Conservation (phyloP, 2,329 filamentous ascomycete species). For the Arthrobotrys iridis region DNA sequence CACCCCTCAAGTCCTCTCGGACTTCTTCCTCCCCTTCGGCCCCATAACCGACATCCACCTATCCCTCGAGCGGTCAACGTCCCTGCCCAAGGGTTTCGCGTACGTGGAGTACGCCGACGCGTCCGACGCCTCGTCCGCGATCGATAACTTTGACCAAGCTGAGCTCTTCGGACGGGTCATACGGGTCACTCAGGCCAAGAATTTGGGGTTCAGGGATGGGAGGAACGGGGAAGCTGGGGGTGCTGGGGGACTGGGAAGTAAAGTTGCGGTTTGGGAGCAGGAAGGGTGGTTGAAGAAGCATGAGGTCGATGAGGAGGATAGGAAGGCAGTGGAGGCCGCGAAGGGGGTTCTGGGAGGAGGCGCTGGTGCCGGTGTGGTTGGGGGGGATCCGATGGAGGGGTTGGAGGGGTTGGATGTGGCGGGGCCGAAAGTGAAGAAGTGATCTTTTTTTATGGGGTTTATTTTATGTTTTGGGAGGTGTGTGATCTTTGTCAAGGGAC, state of each 20-base stretch:
- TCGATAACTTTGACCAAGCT: slow-evolving; percentile 98
- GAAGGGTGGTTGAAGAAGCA: slow-evolving; percentile 93
- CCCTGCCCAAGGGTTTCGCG: slow-evolving; percentile 85
- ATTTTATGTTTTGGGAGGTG: not conserved
- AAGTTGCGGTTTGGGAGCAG: slow-evolving; percentile 92
- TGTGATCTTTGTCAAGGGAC: no score
- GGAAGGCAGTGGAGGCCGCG: slow-evolving; percentile 69
- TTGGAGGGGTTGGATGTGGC: slow-evolving; percentile 93
- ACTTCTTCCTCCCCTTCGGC: slow-evolving; percentile 95
- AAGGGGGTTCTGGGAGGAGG: no score
- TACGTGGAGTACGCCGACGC: slow-evolving; percentile 93
- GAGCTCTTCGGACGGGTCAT: slow-evolving; percentile 92
- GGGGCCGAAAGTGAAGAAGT: slow-evolving; percentile 74
- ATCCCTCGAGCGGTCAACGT: slow-evolving; percentile 80
- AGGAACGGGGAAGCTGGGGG: slow-evolving; percentile 61
- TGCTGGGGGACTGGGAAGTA: slow-evolving; percentile 83
- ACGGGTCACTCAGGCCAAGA: slow-evolving; percentile 88
- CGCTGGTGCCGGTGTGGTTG: slow-evolving; percentile 61
- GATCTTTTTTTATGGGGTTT: slow-evolving; percentile 2
- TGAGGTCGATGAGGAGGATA: slow-evolving; percentile 83
- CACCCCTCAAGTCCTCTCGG: slow-evolving; percentile 77
- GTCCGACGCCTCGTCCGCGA: slow-evolving; percentile 89
- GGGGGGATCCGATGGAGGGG: slow-evolving; percentile 88
- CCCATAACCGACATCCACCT: slow-evolving; percentile 91
- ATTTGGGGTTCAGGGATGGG: slow-evolving; percentile 9